phyloP scores from a whole-genome alignment of 2,329 filamentous ascomycete genomes.

The Raffaelea albimanens region DNA sequence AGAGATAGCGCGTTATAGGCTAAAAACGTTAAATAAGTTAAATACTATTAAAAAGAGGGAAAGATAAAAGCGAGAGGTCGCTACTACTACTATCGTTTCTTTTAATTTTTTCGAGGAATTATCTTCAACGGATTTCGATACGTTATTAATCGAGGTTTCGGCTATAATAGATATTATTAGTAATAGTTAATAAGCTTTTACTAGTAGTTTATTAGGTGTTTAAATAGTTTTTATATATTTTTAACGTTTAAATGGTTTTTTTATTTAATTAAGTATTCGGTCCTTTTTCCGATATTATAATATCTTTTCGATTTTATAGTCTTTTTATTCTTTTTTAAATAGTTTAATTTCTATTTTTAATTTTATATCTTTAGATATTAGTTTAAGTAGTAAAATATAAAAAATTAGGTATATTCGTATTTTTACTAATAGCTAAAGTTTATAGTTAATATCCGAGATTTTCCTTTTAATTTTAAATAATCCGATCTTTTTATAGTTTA shows the following conservation, averaged over 20 bases:
- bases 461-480: background rate
- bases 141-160: background rate
- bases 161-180: background rate
- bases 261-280: background rate
- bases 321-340: background rate
- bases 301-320: background rate
- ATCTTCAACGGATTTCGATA: too few relatives aligned
- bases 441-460: background rate
- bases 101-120: too few relatives aligned
- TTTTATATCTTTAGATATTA: background rate
- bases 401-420: background rate
- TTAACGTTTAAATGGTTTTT: background rate
- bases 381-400: background rate
- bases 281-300: background rate
- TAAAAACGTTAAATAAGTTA: background rate
- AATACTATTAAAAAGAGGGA: background rate
- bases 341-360: background rate
- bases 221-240: background rate
- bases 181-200: too few relatives aligned
- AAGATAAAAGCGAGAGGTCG: background rate
- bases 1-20: background rate
- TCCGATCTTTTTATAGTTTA: background rate
- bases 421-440: background rate
- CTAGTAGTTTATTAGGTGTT: too few relatives aligned
- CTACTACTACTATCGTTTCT: too few relatives aligned